phyloP scores from a whole-genome alignment of 2,329 filamentous ascomycete species.

The Colletotrichum lindemuthianum region DNA sequence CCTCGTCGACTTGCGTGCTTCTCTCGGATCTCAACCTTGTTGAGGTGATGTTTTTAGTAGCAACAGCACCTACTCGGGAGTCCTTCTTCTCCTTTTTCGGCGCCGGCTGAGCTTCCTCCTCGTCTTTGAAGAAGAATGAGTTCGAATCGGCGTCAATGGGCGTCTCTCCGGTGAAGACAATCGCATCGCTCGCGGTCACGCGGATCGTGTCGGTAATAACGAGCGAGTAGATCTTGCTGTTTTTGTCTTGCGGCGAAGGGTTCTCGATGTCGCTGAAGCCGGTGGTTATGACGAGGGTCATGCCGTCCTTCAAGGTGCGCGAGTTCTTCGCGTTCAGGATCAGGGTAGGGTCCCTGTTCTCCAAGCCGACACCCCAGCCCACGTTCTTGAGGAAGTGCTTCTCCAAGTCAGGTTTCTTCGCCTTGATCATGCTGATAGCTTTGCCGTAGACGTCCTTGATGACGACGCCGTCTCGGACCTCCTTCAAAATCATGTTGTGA shows the following conservation, averaged over 20 bases:
- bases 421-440: constrained; percentile 80
- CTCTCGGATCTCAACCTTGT: constrained; percentile 92
- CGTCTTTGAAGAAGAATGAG: constrained; percentile 98
- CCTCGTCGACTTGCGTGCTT: constrained; percentile 87
- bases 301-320: constrained; percentile 88
- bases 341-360: constrained; percentile 85
- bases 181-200: constrained; percentile 79
- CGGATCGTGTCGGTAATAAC: constrained; percentile 94
- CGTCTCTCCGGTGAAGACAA: constrained; percentile 93
- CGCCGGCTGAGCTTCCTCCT: constrained; percentile 84
- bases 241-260: constrained; percentile 86
- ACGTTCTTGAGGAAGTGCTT: constrained; percentile 95
- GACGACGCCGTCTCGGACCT: constrained; percentile 84
- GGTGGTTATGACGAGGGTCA: constrained; percentile 93
- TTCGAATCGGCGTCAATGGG: constrained; percentile 91
- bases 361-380: constrained; percentile 91
- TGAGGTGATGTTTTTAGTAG: constrained; percentile 94
- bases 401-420: constrained; percentile 94
- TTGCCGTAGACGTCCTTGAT: constrained; percentile 94
- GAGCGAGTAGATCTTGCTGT: constrained; percentile 87
- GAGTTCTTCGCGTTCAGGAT: constrained; percentile 88
- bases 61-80: constrained; percentile 83
- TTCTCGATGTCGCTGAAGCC: constrained; percentile 93
- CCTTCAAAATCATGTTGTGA: constrained; percentile 90
- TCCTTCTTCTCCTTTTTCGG: constrained; percentile 94